A percentile compares a stretch with the other conserved stretches of the same genome.
These are phyloP conservation scores for Globisporangium heterothallicum DNA, from an alignment of 352 stramenopile species.

Conservation along the genomic window DNA sequence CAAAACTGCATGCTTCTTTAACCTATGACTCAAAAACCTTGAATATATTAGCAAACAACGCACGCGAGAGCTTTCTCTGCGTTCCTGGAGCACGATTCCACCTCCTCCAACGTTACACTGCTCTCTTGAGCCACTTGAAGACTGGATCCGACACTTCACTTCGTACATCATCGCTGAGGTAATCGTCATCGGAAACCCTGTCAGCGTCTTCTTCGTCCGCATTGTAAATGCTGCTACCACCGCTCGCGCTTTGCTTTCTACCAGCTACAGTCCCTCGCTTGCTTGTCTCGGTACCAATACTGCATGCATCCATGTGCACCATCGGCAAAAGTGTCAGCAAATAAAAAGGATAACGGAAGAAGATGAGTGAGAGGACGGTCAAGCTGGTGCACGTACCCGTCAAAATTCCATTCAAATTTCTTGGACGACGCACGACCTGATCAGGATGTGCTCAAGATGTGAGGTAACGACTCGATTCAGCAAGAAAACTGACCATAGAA, in stretches of 20 bases:
- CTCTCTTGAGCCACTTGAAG: conserved; percentile 56
- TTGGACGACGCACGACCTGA: not conserved
- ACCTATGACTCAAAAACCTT: too few species aligned
- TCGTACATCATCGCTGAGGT: conserved; percentile 23
- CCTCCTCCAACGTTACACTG: conserved; percentile 14
- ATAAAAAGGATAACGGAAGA: not conserved
- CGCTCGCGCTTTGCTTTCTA: not conserved
- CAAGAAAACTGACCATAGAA: too few species aligned
- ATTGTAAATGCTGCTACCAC: conserved; percentile 2
- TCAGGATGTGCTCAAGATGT: too few species aligned
- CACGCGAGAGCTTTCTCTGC: too few species aligned
- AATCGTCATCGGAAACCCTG: conserved; percentile 5
- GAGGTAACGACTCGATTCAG: too few species aligned
- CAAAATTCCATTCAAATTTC: conserved; percentile 61
- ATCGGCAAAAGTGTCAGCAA: conserved; percentile 2
- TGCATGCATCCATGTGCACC: too few species aligned
- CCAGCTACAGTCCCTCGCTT: not conserved
- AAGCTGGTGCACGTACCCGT: conserved; percentile 32
- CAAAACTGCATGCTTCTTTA: too few species aligned
- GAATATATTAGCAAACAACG: too few species aligned
- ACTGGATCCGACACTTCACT: conserved; percentile 46
- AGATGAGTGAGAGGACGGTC: not conserved
- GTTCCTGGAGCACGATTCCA: not conserved
- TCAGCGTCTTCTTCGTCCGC: conserved; percentile 9
- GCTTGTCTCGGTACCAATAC: not conserved